Evolutionary conservation across 441 rosid genomes (phyloP), one percentile per base, ranked within the genome.

Genomic region (Biscutella laevigata): DNA sequence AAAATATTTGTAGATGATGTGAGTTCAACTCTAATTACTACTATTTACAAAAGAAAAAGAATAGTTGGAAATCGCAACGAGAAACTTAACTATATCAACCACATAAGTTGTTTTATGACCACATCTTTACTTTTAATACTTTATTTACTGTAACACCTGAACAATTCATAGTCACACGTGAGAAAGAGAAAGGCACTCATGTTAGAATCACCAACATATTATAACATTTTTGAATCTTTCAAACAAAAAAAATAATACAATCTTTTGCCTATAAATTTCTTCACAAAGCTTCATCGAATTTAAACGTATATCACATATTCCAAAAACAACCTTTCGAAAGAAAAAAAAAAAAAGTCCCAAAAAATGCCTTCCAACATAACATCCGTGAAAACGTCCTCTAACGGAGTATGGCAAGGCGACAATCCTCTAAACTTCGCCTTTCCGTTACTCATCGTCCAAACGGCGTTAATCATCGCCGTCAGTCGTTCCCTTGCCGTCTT

Each of bases 351-450:
- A 9, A 13, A 3, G 2, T 1, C 4, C 15, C 49, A 56, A 22
- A 43, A 20, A 16, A 78, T 74, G 84, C 7, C 59, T 29, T 61
- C 75, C 28, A 79, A 79, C 68, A 77, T 77, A 30, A 71, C 77
- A 33, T 7, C 77, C 53, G 72, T 82, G 22, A 61, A 79, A 68
- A 73, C 88, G 1, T 75, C 85, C 0, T 82, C 88, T 4, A 64
- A 77, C 59, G 88, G 88, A 36, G 84, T 25, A 10, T 82, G 85
- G 88, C 85, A 79, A 68, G 88, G 85, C 4, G 83, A 82, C 53
- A 79, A 79, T 49, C 85, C 85, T 0, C 71, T 82, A n/a, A 7
- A 79, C 40, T 82, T 61, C 37, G 83, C 85, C 38, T 77, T 82
- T 51, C 88, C 88, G 22, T 64, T 82, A 30, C 66, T 82, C 22